A percentile compares a stretch with the other conserved stretches of the same genome.
Conservation (phyloP, 176 grass and related monocot genomes). For the Zoysia japonica region DNA sequence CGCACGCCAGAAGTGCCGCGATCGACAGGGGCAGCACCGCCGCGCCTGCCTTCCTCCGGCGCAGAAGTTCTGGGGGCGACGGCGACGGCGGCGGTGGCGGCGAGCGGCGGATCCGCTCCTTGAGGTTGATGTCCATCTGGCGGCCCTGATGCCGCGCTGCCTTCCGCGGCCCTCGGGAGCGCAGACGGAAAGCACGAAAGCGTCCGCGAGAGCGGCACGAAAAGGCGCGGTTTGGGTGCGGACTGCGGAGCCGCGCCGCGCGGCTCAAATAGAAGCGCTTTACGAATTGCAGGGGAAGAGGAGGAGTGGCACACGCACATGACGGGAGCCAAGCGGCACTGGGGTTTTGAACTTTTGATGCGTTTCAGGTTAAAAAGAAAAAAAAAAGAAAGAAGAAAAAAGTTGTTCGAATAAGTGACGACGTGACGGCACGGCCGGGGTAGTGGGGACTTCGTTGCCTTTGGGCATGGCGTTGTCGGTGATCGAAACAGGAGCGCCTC, state of each 20-base stretch:
- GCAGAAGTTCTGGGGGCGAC: not conserved
- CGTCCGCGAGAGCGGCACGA: not conserved
- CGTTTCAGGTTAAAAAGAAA: constrained; percentile 9
- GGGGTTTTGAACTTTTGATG: constrained; percentile 23
- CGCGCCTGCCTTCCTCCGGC: constrained; percentile 27
- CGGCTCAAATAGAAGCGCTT: constrained; percentile 1
- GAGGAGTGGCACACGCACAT: not conserved
- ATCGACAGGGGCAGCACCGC: constrained; percentile 35
- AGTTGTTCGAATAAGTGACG: not conserved
- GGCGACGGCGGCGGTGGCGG: not conserved
- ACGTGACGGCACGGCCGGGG: constrained; percentile 31
- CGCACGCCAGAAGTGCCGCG: constrained; percentile 34
- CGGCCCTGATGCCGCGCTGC: not conserved
- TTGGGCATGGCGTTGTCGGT: not conserved
- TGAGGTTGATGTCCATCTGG: constrained; percentile 57
- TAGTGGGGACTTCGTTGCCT: not conserved
- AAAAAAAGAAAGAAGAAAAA: too few relatives aligned
- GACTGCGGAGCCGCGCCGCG: not conserved
- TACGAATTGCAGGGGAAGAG: not conserved
- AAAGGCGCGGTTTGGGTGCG: not conserved
- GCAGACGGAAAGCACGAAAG: not conserved
- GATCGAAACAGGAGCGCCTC: too few relatives aligned
- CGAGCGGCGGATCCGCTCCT: constrained; percentile 60
- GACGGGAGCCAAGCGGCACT: not conserved
- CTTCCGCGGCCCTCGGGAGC: not conserved